Evolutionary conservation across 192 early-diverging fungal species (phyloP).

Genomic region (Coemansia sp.): DNA sequence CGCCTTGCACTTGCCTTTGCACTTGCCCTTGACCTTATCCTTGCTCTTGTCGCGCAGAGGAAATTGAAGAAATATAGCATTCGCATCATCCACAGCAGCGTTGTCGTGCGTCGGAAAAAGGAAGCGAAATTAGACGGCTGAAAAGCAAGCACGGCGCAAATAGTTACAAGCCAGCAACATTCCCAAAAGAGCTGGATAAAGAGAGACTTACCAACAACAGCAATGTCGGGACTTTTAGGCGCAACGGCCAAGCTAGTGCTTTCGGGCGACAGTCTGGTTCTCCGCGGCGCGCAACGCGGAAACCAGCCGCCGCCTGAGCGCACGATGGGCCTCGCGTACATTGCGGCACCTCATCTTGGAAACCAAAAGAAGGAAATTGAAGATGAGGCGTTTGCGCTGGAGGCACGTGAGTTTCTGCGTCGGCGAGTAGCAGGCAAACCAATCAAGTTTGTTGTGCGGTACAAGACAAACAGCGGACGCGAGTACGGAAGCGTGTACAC

Average conservation of each 20-base stretch:
- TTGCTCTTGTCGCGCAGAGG: background rate
- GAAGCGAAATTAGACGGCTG: background rate
- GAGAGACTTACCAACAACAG: background rate
- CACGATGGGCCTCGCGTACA: constrained; percentile 77
- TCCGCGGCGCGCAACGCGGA: constrained; percentile 75
- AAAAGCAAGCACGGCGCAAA: background rate
- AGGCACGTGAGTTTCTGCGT: constrained; percentile 88
- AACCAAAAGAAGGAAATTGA: constrained; percentile 67
- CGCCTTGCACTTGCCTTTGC: background rate
- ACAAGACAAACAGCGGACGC: constrained; percentile 52
- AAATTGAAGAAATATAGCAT: background rate
- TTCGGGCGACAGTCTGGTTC: constrained; percentile 89
- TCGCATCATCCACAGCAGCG: background rate
- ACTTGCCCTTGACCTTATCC: too few species aligned
- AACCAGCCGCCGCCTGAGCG: constrained; percentile 86
- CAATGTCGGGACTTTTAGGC: constrained; percentile 40
- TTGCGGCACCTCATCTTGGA: constrained; percentile 84
- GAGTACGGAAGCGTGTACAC: constrained; percentile 66
- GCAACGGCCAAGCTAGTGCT: constrained; percentile 88
- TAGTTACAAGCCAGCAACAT: background rate
- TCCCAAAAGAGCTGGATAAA: background rate
- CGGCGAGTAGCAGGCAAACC: constrained; percentile 86
- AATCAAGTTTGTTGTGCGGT: constrained; percentile 72
- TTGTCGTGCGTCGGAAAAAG: background rate
- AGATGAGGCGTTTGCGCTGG: constrained; percentile 90